Evolutionary conservation across 2,329 filamentous ascomycete species (phyloP).

Genomic region (Anthostomella pinea): DNA sequence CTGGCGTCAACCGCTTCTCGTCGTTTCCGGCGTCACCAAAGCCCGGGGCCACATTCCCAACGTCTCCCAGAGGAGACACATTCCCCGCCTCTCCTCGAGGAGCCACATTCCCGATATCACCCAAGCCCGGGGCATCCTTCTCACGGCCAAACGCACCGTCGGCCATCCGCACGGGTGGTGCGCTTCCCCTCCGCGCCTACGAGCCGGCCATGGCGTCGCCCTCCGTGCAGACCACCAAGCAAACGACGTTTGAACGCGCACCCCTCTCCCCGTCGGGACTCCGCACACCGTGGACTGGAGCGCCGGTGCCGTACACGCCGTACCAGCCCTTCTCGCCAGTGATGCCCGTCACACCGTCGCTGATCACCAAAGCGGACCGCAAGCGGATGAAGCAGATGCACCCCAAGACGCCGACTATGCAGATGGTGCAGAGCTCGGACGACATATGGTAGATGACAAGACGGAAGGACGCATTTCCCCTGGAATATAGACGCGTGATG

Average conservation of each 20-base stretch:
- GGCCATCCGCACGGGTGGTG: constrained; percentile 54
- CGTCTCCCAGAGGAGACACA: too few species aligned
- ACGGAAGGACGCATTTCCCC: too few species aligned
- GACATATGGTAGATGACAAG: constrained; percentile 58
- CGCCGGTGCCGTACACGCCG: constrained; percentile 67
- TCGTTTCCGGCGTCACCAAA: constrained; percentile 36
- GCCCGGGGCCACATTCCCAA: constrained; percentile 29
- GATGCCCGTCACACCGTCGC: constrained; percentile 71
- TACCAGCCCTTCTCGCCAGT: constrained; percentile 78
- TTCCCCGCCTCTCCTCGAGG: too few species aligned
- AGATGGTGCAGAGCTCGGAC: constrained; percentile 59
- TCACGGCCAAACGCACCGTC: constrained; percentile 48
- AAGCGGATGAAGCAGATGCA: constrained; percentile 65
- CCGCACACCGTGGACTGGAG: constrained; percentile 60
- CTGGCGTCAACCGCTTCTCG: constrained; percentile 34
- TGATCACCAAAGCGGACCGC: constrained; percentile 68
- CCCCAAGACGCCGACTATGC: constrained; percentile 59
- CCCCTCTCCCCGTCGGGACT: constrained; percentile 56
- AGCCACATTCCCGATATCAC: constrained; percentile 41
- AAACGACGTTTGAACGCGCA: constrained; percentile 61
- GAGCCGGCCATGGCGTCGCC: constrained; percentile 55
- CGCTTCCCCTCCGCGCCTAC: constrained; percentile 60
- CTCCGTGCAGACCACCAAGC: constrained; percentile 53
- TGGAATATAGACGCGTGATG: too few species aligned
- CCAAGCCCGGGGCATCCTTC: constrained; percentile 50